These are phyloP conservation scores for Pyronema omphalodes DNA, from an alignment of 495 filamentous ascomycete species.

Conservation along the genomic window DNA sequence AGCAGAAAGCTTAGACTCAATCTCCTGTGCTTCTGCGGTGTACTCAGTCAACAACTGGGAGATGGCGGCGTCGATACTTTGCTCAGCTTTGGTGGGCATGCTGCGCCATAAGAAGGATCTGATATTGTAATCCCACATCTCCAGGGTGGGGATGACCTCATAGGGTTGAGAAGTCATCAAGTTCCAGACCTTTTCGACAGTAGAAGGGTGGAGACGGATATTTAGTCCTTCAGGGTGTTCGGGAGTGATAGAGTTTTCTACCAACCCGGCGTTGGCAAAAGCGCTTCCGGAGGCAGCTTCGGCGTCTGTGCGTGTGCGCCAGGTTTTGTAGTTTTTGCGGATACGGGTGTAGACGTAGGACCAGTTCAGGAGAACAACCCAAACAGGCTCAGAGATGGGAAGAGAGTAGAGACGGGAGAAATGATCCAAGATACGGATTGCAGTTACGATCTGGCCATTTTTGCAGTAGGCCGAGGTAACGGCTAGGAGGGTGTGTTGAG, in stretches of 20 bases:
- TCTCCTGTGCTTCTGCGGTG: too few relatives aligned
- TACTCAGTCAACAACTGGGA: neutral
- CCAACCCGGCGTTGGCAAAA: too few relatives aligned
- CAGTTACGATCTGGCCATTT: constrained; percentile 37
- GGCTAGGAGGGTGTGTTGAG: constrained; percentile 33
- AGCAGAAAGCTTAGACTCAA: too few relatives aligned
- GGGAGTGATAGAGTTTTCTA: too few relatives aligned
- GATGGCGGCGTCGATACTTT: constrained; percentile 22
- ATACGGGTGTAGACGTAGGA: constrained; percentile 34
- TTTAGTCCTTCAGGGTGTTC: constrained; percentile 3
- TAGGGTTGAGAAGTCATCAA: constrained; percentile 40
- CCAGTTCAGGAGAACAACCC: constrained; percentile 42
- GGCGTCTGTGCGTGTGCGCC: neutral
- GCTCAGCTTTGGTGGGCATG: constrained; percentile 14
- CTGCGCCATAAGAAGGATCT: constrained; percentile 25
- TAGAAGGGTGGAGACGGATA: constrained; percentile 26
- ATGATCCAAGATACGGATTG: constrained; percentile 36
- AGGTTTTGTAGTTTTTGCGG: constrained; percentile 9
- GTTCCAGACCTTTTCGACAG: constrained; percentile 32
- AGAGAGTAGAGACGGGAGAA: constrained; percentile 39
- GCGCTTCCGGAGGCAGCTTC: neutral
- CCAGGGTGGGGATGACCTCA: constrained; percentile 35
- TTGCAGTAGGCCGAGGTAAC: constrained; percentile 41
- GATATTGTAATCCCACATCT: constrained; percentile 36
- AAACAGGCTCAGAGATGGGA: constrained; percentile 31